These are phyloP conservation scores for Mariannaea sp. DNA, from an alignment of 2,329 filamentous ascomycete genomes.

Conservation along the genomic window DNA sequence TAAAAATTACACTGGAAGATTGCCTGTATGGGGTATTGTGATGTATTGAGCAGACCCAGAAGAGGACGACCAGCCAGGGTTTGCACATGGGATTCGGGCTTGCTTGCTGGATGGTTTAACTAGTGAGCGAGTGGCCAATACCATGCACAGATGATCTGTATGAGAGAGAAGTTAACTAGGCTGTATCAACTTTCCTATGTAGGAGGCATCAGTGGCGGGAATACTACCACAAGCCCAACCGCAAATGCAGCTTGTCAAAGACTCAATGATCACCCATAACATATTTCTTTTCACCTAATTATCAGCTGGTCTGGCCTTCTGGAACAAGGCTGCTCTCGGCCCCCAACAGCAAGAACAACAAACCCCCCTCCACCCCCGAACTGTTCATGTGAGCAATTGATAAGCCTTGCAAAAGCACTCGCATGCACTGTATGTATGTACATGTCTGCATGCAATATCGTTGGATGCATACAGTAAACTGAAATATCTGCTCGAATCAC, in stretches of 20 bases:
- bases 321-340: slow-evolving; percentile 23
- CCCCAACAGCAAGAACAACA: slow-evolving; percentile 16
- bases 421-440: neutral
- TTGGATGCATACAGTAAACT: neutral
- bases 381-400: slow-evolving; percentile 5
- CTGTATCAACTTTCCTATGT: too few relatives aligned
- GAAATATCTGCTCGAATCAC: neutral
- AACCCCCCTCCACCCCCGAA: neutral
- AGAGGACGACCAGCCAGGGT: too few relatives aligned
- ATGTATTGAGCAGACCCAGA: neutral
- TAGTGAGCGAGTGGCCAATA: too few relatives aligned
- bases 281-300: neutral
- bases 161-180: too few relatives aligned
- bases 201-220: too few relatives aligned
- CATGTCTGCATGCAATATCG: too few relatives aligned
- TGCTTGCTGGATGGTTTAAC: too few relatives aligned
- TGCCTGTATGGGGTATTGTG: neutral
- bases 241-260: neutral
- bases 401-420: neutral
- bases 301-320: slow-evolving; percentile 12
- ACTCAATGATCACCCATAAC: neutral
- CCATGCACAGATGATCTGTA: too few relatives aligned
- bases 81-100: neutral
- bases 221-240: too few relatives aligned
- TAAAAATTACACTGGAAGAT: too few relatives aligned